A percentile compares a stretch with the other conserved stretches of the same genome.
Conservation (phyloP, 345 rosid genomes). For the Eucalyptus albens region DNA sequence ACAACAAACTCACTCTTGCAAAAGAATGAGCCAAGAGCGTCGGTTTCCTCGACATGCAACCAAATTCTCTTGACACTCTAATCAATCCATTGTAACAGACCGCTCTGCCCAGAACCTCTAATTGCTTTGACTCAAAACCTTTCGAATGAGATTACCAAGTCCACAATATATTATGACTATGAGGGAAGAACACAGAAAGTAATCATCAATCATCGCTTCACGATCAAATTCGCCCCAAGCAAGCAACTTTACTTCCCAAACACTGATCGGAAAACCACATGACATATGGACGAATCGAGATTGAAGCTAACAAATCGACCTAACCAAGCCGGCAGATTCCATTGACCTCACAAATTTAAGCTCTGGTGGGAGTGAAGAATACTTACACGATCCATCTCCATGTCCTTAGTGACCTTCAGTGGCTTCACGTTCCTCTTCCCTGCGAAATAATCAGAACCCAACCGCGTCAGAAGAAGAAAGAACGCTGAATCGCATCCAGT, state of each 20-base stretch:
- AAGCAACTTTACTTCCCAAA: neutral
- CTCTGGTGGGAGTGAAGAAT: neutral
- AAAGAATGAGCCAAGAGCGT: neutral
- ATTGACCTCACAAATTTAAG: neutral
- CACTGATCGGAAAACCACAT: neutral
- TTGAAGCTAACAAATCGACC: neutral
- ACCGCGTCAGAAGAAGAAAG: neutral
- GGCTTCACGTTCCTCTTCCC: slow-evolving; percentile 79
- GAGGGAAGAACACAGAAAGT: neutral
- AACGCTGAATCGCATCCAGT: neutral
- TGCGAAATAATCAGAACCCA: neutral
- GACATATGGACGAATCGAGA: neutral
- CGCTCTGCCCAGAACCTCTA: neutral
- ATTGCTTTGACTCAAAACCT: neutral
- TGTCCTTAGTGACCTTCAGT: slow-evolving; percentile 47
- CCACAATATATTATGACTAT: neutral
- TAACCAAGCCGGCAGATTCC: neutral
- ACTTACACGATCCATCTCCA: slow-evolving; percentile 58
- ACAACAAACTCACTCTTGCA: neutral
- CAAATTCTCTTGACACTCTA: neutral
- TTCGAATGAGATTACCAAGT: neutral
- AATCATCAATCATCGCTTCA: neutral
- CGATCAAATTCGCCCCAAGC: neutral
- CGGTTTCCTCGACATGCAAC: neutral
- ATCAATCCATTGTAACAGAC: neutral